These are phyloP conservation scores for Penicillium silybi DNA, from an alignment of 495 filamentous ascomycete genomes.

Conservation along the genomic window DNA sequence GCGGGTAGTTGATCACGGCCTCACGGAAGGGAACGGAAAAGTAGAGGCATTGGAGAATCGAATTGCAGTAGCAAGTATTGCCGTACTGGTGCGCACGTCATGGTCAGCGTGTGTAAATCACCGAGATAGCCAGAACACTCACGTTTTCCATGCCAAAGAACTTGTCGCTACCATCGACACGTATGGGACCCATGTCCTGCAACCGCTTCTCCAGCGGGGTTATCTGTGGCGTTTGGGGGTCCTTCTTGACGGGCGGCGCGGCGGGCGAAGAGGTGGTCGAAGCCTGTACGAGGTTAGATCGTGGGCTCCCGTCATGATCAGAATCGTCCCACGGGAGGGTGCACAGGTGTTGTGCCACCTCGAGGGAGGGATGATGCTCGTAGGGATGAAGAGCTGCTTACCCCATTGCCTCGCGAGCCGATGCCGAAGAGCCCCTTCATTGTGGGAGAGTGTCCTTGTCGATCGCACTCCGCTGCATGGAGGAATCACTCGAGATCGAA, in stretches of 20 bases:
- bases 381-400: constrained; percentile 21
- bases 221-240: constrained; percentile 59
- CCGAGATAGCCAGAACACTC: constrained; percentile 31
- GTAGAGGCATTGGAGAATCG: constrained; percentile 94
- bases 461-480: constrained; percentile 35
- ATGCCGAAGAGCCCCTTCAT: constrained; percentile 45
- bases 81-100: constrained; percentile 62
- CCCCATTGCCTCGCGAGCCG: constrained; percentile 40
- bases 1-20: constrained; percentile 88
- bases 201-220: constrained; percentile 83
- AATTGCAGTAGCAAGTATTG: constrained; percentile 98
- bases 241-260: constrained; percentile 60
- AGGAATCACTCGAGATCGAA: constrained; percentile 8
- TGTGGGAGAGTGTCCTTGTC: constrained; percentile 22
- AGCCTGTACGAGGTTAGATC: constrained; percentile 24
- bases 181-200: constrained; percentile 70
- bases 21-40: constrained; percentile 94
- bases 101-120: neutral
- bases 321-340: constrained; percentile 14
- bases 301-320: constrained; percentile 13
- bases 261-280: constrained; percentile 41
- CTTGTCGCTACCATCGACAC: constrained; percentile 91
- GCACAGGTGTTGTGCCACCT: constrained; percentile 14
- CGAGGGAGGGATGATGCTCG: constrained; percentile 13
- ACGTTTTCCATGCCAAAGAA: constrained; percentile 99